These are phyloP conservation scores for Mycena pura DNA, from an alignment of 768 basidiomycete species.

Conservation along the genomic window DNA sequence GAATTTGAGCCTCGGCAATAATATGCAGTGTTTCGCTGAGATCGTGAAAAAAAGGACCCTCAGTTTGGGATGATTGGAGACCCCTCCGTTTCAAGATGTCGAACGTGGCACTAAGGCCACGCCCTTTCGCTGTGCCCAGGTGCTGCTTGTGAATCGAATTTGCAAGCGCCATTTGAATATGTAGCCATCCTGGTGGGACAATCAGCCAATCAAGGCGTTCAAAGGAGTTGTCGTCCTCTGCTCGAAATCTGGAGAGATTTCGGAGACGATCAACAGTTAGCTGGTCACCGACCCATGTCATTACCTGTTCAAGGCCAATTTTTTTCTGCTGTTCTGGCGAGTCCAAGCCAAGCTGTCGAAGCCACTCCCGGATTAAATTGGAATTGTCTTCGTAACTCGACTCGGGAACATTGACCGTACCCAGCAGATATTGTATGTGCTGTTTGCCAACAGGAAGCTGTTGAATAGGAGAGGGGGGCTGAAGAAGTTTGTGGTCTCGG, in stretches of 20 bases:
- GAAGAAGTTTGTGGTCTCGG: constrained; percentile 21
- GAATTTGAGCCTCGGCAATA: constrained; percentile 45
- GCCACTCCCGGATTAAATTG: constrained; percentile 37
- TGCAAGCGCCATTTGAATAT: constrained; percentile 46
- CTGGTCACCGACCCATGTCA: constrained; percentile 43
- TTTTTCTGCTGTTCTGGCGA: constrained; percentile 28
- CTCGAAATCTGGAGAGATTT: constrained; percentile 40
- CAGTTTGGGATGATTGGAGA: constrained; percentile 26
- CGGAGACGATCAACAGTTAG: constrained; percentile 45
- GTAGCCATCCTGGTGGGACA: constrained; percentile 48
- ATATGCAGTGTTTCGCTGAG: constrained; percentile 43
- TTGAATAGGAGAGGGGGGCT: constrained; percentile 26
- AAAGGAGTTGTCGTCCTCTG: constrained; percentile 45
- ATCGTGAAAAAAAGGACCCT: constrained; percentile 43
- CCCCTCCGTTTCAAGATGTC: constrained; percentile 37
- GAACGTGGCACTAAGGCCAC: constrained; percentile 39
- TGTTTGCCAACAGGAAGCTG: constrained; percentile 36
- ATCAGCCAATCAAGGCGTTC: constrained; percentile 45
- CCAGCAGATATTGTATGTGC: constrained; percentile 42
- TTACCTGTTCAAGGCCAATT: constrained; percentile 27
- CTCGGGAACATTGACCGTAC: constrained; percentile 42
- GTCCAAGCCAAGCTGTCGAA: constrained; percentile 34
- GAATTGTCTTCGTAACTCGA: constrained; percentile 46
- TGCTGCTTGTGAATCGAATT: constrained; percentile 51
- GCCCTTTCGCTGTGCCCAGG: constrained; percentile 35